Conservation (phyloP, 192 early-diverging fungal species). For the Pilaira anomala region DNA sequence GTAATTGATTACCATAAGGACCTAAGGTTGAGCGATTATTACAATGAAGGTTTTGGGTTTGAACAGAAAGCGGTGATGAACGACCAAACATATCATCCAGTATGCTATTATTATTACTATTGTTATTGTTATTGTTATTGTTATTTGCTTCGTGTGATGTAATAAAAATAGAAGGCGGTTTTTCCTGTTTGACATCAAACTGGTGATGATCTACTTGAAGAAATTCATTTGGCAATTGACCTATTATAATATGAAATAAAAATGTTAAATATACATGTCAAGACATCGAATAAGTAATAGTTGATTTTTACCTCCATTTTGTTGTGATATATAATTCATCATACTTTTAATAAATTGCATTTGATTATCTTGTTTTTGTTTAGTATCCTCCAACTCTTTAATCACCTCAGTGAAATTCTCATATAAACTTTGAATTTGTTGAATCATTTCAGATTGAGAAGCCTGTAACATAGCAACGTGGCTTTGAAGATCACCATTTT, state of each 20-base stretch:
- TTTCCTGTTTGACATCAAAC: not conserved
- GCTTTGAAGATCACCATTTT: conserved; percentile 70
- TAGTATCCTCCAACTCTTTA: conserved; percentile 70
- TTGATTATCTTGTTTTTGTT: conserved; percentile 65
- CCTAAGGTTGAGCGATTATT: conserved; percentile 6
- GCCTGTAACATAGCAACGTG: conserved; percentile 78
- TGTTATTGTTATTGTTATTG: not conserved
- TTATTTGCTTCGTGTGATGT: conserved; percentile 22
- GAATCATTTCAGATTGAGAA: conserved; percentile 68
- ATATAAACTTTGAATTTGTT: conserved; percentile 71
- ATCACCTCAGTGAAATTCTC: conserved; percentile 70
- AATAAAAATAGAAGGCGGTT: conserved; percentile 31
- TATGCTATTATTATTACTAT: not conserved
- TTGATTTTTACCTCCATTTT: conserved; percentile 29
- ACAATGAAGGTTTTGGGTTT: conserved; percentile 12
- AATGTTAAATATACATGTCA: not conserved
- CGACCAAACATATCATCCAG: conserved; percentile 10
- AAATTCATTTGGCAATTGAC: conserved; percentile 24
- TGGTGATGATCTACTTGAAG: not conserved
- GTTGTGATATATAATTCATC: conserved; percentile 55
- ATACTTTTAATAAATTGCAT: conserved; percentile 65
- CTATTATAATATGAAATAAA: conserved; percentile 12
- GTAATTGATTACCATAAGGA: conserved; percentile 16
- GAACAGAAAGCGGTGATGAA: conserved; percentile 8
- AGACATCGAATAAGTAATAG: not conserved